phyloP scores from a whole-genome alignment of 192 early-diverging fungal genomes.

The Entomortierella beljakovae region DNA sequence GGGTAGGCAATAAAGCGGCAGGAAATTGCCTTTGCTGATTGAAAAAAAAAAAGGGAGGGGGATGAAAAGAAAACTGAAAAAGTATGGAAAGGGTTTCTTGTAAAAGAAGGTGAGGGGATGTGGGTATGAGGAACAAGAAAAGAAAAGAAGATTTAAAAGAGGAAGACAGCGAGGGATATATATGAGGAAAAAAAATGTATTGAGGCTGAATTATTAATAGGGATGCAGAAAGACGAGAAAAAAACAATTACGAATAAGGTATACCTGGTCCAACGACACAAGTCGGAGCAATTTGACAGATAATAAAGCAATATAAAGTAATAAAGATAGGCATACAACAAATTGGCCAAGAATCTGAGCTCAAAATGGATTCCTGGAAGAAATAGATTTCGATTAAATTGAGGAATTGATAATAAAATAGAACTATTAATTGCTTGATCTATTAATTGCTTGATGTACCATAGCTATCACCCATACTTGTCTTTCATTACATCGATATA shows the following conservation, averaged over 20 bases:
- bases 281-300: background rate
- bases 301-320: background rate
- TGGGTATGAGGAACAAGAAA: background rate
- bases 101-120: background rate
- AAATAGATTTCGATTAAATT: too few relatives aligned
- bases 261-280: too few relatives aligned
- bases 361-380: too few relatives aligned
- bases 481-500: too few relatives aligned
- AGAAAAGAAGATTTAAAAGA: conserved; percentile 4
- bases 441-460: too few relatives aligned
- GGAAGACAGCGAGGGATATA: background rate
- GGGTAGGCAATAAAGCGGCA: conserved; percentile 27
- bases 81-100: too few relatives aligned
- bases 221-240: background rate
- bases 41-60: background rate
- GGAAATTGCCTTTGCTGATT: conserved; percentile 7
- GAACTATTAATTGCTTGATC: too few relatives aligned
- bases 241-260: background rate
- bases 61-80: too few relatives aligned
- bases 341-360: background rate
- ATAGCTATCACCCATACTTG: too few relatives aligned
- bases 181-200: background rate
- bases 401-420: too few relatives aligned
- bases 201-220: background rate
- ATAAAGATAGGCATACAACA: background rate